Base-by-base conservation (phyloP, 2,329 filamentous ascomycete genomes). In the Aaosphaeria arxii region DNA sequence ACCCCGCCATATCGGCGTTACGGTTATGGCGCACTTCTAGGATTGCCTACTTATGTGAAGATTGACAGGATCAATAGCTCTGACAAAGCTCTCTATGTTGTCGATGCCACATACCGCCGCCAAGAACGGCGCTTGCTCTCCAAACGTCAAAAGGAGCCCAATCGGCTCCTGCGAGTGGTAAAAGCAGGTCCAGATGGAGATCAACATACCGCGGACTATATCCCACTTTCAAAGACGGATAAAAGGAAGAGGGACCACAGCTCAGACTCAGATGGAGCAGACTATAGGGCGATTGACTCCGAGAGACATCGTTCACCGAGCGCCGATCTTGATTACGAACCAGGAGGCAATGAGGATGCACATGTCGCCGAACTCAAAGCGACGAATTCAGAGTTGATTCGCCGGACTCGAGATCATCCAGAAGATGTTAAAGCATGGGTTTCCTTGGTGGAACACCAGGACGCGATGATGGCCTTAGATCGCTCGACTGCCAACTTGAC, bases 361-460 rank as follows among this genome's bases (percentile, higher is more conserved):
- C 45, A 52, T 7, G 56, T 70, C 13, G 46, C 67, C 11, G 59
- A 64, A 29, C 52, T 61, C 43, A 81, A 75, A 40, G 72, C 77
- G 61, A 79, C 72, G 48, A 83, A 83, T 11, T 75, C 86, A 0
- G 74, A 84, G 44, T 74, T 96, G 6, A 82, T 80, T 3, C 81
- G 79, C 9, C 77, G 68, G 30, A 83, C 90, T 32, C 84, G 86
- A 47, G 75, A 86, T 1, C 68, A 82, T 24, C 89, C 91, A 1
- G 67, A 77, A 5, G 81, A 95, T 59, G 75, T 88, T 17, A 74
- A 84, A 39, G 77, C 83, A 13, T 97, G 92, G 92, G 69, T 95
- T 11, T 77, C 82, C 35, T 76, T 96, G n/a, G 86, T 92, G 41
- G 74, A 84, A 6, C 84, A 95, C 51, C 92, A 97, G 70, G 84